phyloP scores from a whole-genome alignment of 768 basidiomycete genomes.

The Thelephora aurantiotincta region DNA sequence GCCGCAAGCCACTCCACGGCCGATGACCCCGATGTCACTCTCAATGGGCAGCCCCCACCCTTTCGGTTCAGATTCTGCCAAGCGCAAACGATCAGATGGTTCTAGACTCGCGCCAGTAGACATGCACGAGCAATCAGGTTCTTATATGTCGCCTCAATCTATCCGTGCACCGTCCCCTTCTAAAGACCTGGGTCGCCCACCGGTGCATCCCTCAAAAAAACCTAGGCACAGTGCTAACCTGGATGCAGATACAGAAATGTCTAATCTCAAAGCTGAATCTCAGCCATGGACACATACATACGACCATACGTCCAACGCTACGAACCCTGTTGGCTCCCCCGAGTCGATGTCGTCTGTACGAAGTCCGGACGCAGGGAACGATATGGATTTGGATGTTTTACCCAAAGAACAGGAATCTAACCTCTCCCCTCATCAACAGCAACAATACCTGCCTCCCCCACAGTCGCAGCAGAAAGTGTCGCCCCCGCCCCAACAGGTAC shows the following conservation, averaged over 20 bases:
- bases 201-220: neutral
- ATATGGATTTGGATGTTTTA: neutral
- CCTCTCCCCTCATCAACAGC: neutral
- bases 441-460: neutral
- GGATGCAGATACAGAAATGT: too few relatives aligned
- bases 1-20: constrained; percentile 1
- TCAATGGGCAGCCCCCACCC: constrained; percentile 5
- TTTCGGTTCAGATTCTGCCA: neutral
- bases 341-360: too few relatives aligned
- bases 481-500: neutral
- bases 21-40: constrained; percentile 9
- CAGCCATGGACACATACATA: too few relatives aligned
- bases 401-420: neutral
- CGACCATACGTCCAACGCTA: too few relatives aligned
- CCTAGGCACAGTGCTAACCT: neutral
- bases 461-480: neutral
- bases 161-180: neutral
- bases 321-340: too few relatives aligned
- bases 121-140: neutral
- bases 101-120: neutral
- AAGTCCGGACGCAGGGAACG: too few relatives aligned
- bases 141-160: neutral
- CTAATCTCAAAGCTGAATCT: too few relatives aligned
- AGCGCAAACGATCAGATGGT: neutral
- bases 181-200: neutral